These are phyloP conservation scores for Piedraia hortae DNA, from an alignment of 2,329 filamentous ascomycete genomes.

Conservation along the genomic window DNA sequence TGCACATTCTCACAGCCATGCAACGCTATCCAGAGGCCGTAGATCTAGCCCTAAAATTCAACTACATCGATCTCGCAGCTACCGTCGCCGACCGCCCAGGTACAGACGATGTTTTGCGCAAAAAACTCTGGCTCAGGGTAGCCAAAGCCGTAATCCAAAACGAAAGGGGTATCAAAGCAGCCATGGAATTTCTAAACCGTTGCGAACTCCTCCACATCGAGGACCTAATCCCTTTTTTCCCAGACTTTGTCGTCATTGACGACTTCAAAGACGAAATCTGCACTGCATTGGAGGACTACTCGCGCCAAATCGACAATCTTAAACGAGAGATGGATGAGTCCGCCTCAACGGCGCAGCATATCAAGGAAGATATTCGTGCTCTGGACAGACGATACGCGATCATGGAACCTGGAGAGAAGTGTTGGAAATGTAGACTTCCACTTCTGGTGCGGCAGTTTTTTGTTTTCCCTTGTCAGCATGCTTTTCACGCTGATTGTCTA, in stretches of 20 bases:
- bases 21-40: conserved; percentile 81
- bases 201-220: conserved; percentile 86
- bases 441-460: conserved; percentile 83
- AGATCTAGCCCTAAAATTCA: conserved; percentile 67
- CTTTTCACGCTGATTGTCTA: conserved; percentile 87
- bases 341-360: conserved; percentile 64
- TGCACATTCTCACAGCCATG: conserved; percentile 95
- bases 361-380: conserved; percentile 64
- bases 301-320: conserved; percentile 61
- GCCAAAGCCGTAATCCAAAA: conserved; percentile 81
- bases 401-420: conserved; percentile 84
- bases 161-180: conserved; percentile 54
- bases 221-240: conserved; percentile 93
- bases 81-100: conserved; percentile 69
- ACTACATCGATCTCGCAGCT: conserved; percentile 69
- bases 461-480: conserved; percentile 93
- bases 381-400: conserved; percentile 82
- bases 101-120: conserved; percentile 46
- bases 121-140: conserved; percentile 85
- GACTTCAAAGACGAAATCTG: conserved; percentile 99
- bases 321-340: conserved; percentile 92
- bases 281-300: conserved; percentile 74
- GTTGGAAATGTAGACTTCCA: conserved; percentile 65
- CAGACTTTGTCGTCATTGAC: conserved; percentile 93
- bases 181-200: conserved; percentile 75